Percentiles rank a stretch among this genome's conserved stretches.
These are phyloP conservation scores for Beauveria varroae DNA, from an alignment of 2,329 filamentous ascomycete species.

Conservation along the genomic window DNA sequence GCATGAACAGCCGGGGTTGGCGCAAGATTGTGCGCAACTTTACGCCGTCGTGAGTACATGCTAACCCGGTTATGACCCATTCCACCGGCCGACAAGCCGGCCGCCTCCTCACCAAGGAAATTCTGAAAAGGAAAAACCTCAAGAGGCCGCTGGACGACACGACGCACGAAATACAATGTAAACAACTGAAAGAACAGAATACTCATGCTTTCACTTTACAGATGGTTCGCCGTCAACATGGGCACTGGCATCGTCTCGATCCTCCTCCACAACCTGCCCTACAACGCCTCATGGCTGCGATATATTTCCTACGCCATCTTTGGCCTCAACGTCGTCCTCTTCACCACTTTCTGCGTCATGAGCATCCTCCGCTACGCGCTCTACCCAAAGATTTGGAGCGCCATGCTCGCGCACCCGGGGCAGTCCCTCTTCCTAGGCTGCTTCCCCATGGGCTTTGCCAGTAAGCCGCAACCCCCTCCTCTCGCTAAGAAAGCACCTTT, in stretches of 20 bases:
- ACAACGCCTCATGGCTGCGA: slow-evolving; percentile 48
- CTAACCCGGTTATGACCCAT: neutral
- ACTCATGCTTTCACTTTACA: slow-evolving; percentile 12
- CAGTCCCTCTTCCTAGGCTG: slow-evolving; percentile 64
- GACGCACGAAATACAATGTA: too few species aligned
- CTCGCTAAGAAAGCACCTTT: too few species aligned
- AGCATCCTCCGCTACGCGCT: slow-evolving; percentile 54
- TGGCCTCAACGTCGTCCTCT: slow-evolving; percentile 50
- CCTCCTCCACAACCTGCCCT: slow-evolving; percentile 55
- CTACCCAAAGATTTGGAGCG: slow-evolving; percentile 58
- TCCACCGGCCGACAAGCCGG: neutral
- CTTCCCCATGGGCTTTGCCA: slow-evolving; percentile 61
- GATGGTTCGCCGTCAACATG: slow-evolving; percentile 57
- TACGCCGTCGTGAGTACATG: slow-evolving; percentile 40
- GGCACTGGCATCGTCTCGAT: slow-evolving; percentile 62
- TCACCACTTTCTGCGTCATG: slow-evolving; percentile 44
- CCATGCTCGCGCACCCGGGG: slow-evolving; percentile 59
- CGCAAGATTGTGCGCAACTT: slow-evolving; percentile 43
- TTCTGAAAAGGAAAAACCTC: too few species aligned
- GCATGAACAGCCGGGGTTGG: slow-evolving; percentile 33
- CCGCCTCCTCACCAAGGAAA: neutral
- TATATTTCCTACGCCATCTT: slow-evolving; percentile 56
- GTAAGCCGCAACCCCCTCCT: slow-evolving; percentile 15
- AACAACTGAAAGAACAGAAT: too few species aligned
- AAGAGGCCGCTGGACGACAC: too few species aligned